A percentile compares a stretch with the other conserved stretches of the same genome.
Conservation (phyloP, 2,329 filamentous ascomycete genomes). For the Penicillium sp. region DNA sequence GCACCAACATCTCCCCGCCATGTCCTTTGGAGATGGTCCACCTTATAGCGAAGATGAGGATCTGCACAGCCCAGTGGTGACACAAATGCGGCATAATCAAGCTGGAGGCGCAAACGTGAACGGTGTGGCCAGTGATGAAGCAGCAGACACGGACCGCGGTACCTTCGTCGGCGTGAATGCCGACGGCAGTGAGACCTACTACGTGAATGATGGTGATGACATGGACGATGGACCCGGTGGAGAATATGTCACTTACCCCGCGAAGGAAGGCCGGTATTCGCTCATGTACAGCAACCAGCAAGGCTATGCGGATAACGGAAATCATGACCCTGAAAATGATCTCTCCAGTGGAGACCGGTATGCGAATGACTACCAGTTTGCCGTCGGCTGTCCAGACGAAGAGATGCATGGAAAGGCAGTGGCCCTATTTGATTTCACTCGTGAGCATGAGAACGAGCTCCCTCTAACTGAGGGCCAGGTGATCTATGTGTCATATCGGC, state of each 20-base stretch:
- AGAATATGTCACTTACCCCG: slow-evolving; percentile 73
- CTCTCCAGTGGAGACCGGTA: slow-evolving; percentile 64
- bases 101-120: slow-evolving; percentile 44
- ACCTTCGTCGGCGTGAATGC: slow-evolving; percentile 61
- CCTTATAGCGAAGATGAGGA: slow-evolving; percentile 96
- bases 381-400: slow-evolving; percentile 89
- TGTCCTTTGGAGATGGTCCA: slow-evolving; percentile 79
- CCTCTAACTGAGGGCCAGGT: slow-evolving; percentile 90
- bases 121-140: slow-evolving; percentile 35
- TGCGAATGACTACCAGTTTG: slow-evolving; percentile 89
- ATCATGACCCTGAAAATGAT: slow-evolving; percentile 40
- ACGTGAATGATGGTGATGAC: slow-evolving; percentile 61
- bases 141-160: slow-evolving; percentile 50
- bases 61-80: slow-evolving; percentile 79
- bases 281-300: slow-evolving; percentile 37
- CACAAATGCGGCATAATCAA: slow-evolving; percentile 75
- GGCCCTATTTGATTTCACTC: slow-evolving; percentile 87
- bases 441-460: slow-evolving; percentile 94
- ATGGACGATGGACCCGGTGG: slow-evolving; percentile 63
- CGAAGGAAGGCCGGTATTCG: slow-evolving; percentile 57
- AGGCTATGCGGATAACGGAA: slow-evolving; percentile 28
- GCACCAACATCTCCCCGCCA: slow-evolving; percentile 69
- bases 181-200: slow-evolving; percentile 69
- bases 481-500: slow-evolving; percentile 91
- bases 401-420: slow-evolving; percentile 97